Conservation (phyloP, 2,329 filamentous ascomycete genomes). For the Fusarium sublunatum region DNA sequence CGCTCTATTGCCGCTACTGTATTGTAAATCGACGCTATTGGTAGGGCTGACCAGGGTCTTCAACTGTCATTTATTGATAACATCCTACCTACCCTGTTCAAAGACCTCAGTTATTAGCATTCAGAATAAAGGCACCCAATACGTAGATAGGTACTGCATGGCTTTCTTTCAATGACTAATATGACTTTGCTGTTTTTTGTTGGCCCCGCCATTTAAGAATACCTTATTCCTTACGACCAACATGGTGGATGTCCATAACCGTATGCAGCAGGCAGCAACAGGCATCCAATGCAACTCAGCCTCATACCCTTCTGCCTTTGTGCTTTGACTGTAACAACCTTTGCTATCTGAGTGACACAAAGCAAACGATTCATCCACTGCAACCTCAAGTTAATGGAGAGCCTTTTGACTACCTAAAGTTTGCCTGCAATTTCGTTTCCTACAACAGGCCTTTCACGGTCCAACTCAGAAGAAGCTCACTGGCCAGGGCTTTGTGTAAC, state of each 20-base stretch:
- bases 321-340: not conserved
- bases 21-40: constrained; percentile 11
- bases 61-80: not conserved
- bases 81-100: not conserved
- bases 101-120: not conserved
- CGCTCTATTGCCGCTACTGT: not conserved
- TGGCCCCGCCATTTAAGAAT: not conserved
- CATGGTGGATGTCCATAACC: too few relatives aligned
- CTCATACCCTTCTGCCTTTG: not conserved
- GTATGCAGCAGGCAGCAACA: constrained; percentile 13
- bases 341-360: not conserved
- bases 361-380: not conserved
- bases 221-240: not conserved
- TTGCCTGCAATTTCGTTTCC: not conserved
- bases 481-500: not conserved
- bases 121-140: not conserved
- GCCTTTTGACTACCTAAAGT: not conserved
- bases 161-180: not conserved
- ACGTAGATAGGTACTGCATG: not conserved
- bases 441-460: not conserved
- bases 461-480: not conserved
- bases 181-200: not conserved
- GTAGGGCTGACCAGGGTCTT: constrained; percentile 25
- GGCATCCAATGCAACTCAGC: not conserved
- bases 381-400: not conserved